phyloP scores from a whole-genome alignment of 164 flowering plant genomes.

The Akebia trifoliata region DNA sequence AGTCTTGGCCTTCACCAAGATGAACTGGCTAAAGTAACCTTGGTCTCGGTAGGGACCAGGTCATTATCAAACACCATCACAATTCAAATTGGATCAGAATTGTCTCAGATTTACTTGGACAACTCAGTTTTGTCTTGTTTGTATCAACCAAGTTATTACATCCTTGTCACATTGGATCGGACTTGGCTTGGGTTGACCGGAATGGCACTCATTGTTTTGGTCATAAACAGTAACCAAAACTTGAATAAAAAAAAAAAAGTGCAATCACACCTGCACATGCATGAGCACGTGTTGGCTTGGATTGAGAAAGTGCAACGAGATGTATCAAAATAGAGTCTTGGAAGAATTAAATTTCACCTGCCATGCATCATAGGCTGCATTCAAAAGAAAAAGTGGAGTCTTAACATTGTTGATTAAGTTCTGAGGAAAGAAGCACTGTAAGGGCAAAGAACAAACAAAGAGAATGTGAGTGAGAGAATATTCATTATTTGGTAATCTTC shows the following conservation, averaged over 20 bases:
- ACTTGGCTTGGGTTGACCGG: too few relatives aligned
- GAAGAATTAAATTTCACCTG: constrained; percentile 47
- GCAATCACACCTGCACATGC: too few relatives aligned
- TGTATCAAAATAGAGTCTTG: constrained; percentile 1
- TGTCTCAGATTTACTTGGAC: not conserved
- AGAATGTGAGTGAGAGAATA: not conserved
- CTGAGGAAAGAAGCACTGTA: constrained; percentile 94
- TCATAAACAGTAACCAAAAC: too few relatives aligned
- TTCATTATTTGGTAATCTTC: not conserved
- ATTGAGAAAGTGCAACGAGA: not conserved
- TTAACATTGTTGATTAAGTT: constrained; percentile 43
- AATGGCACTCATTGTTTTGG: too few relatives aligned
- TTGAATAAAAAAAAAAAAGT: too few relatives aligned
- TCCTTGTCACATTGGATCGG: too few relatives aligned
- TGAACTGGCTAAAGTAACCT: too few relatives aligned
- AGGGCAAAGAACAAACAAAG: constrained; percentile 9
- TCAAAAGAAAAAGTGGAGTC: constrained; percentile 75
- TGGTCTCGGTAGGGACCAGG: too few relatives aligned
- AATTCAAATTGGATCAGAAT: not conserved
- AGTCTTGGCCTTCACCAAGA: too few relatives aligned
- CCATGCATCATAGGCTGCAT: constrained; percentile 90
- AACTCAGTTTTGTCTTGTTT: not conserved
- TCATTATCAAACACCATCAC: too few relatives aligned
- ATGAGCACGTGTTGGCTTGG: not conserved
- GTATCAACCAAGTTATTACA: too few relatives aligned